Percentiles rank a stretch among this genome's conserved stretches.
Conservation (phyloP, 495 filamentous ascomycete genomes). For the Xylaria nigripes region DNA sequence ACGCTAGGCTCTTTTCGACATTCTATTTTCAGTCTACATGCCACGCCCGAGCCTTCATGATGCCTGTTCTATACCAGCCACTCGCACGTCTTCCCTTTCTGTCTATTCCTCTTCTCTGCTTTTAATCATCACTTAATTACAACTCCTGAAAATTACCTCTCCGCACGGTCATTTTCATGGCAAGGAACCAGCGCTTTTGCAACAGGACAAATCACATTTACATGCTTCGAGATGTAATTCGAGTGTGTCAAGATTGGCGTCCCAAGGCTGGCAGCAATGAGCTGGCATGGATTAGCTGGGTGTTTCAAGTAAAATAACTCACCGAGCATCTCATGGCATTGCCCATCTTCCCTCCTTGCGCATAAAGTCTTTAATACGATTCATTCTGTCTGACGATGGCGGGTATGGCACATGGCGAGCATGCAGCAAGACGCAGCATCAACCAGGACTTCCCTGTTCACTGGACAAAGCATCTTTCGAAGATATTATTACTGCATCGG, state of each 20-base stretch:
- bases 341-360: neutral
- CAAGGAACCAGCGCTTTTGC: constrained; percentile 11
- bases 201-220: constrained; percentile 4
- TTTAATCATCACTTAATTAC: constrained; percentile 45
- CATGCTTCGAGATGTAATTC: constrained; percentile 16
- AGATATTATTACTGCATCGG: constrained; percentile 12
- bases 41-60: constrained; percentile 39
- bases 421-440: constrained; percentile 19
- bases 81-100: constrained; percentile 36
- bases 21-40: constrained; percentile 33
- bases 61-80: constrained; percentile 43
- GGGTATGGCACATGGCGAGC: constrained; percentile 22
- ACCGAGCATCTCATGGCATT: constrained; percentile 9
- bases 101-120: constrained; percentile 32
- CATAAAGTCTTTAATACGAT: neutral
- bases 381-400: constrained; percentile 7
- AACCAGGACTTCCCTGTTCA: constrained; percentile 13
- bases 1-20: constrained; percentile 51
- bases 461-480: constrained; percentile 11
- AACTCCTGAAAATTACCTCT: constrained; percentile 20
- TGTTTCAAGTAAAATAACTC: constrained; percentile 19
- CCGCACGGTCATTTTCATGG: constrained; percentile 1
- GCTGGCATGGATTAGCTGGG: constrained; percentile 31
- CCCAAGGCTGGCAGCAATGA: constrained; percentile 29
- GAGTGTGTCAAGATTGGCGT: constrained; percentile 19